These are phyloP conservation scores for Linnemannia elongata DNA, from an alignment of 192 early-diverging fungal species.

Conservation along the genomic window DNA sequence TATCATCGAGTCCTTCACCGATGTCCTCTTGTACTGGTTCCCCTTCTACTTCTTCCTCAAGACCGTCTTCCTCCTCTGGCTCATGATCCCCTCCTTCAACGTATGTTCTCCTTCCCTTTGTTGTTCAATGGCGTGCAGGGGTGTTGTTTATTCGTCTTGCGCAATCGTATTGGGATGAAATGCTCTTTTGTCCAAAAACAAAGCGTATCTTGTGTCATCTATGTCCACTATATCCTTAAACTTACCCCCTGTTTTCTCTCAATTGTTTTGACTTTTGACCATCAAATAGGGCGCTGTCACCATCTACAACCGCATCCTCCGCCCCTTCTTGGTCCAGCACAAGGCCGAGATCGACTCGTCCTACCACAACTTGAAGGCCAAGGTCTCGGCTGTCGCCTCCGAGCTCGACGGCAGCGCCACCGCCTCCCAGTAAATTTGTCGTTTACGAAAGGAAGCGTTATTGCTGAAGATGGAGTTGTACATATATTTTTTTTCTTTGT, in stretches of 20 bases:
- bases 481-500: neutral
- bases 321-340: slow-evolving; percentile 77
- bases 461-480: neutral
- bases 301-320: slow-evolving; percentile 81
- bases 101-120: slow-evolving; percentile 52
- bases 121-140: neutral
- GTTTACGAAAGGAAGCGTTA: neutral
- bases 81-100: slow-evolving; percentile 79
- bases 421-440: slow-evolving; percentile 38
- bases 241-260: slow-evolving; percentile 7
- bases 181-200: neutral
- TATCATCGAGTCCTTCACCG: slow-evolving; percentile 91
- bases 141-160: neutral
- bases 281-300: slow-evolving; percentile 78
- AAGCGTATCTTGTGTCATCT: neutral
- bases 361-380: slow-evolving; percentile 52
- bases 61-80: slow-evolving; percentile 89
- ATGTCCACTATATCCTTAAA: neutral
- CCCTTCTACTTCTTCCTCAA: slow-evolving; percentile 97
- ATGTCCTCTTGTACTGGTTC: slow-evolving; percentile 91
- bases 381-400: slow-evolving; percentile 54
- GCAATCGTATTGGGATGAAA: neutral
- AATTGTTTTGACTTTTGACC: no score
- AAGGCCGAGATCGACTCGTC: slow-evolving; percentile 58
- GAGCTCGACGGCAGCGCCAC: slow-evolving; percentile 39